phyloP scores from a whole-genome alignment of 1,139 yeast species.

The Geotrichum fermentans region DNA sequence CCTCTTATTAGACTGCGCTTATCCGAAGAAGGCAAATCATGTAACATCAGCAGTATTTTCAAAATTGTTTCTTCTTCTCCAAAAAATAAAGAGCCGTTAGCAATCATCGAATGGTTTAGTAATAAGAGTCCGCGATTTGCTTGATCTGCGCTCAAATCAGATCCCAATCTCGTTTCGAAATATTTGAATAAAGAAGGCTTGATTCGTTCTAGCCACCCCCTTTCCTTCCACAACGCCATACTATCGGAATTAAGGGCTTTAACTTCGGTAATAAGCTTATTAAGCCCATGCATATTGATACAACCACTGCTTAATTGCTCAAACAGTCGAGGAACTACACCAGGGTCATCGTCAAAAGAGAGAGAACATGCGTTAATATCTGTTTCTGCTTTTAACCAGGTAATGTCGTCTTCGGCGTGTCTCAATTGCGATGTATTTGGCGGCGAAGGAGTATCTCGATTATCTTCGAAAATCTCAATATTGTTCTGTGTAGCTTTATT shows the following conservation, averaged over 20 bases:
- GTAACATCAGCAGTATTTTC: slow-evolving; percentile 4
- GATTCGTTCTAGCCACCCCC: slow-evolving; percentile 6
- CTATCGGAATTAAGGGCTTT: slow-evolving; percentile 7
- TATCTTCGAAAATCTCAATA: slow-evolving; percentile 14
- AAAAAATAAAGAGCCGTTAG: background rate
- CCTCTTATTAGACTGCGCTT: slow-evolving; percentile 13
- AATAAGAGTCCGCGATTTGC: slow-evolving; percentile 12
- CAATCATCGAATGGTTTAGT: slow-evolving; percentile 6
- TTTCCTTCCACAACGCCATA: slow-evolving; percentile 10
- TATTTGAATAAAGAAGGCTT: slow-evolving; percentile 1
- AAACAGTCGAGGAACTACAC: background rate
- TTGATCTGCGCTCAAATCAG: slow-evolving; percentile 6
- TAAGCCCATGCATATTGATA: slow-evolving; percentile 9
- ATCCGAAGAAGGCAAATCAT: slow-evolving; percentile 11
- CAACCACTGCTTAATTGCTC: slow-evolving; percentile 1
- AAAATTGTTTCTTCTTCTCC: slow-evolving; percentile 4
- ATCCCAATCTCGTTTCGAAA: background rate
- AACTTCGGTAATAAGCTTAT: slow-evolving; percentile 8
- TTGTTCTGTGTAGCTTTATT: background rate
- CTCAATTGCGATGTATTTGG: background rate
- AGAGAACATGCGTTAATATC: slow-evolving; percentile 8
- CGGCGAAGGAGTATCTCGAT: background rate
- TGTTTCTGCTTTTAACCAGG: slow-evolving; percentile 15
- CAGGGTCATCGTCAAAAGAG: slow-evolving; percentile 1
- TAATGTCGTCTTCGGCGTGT: background rate